These are phyloP conservation scores for Fulvia fulva DNA, from an alignment of 2,329 filamentous ascomycete species.

Conservation along the genomic window DNA sequence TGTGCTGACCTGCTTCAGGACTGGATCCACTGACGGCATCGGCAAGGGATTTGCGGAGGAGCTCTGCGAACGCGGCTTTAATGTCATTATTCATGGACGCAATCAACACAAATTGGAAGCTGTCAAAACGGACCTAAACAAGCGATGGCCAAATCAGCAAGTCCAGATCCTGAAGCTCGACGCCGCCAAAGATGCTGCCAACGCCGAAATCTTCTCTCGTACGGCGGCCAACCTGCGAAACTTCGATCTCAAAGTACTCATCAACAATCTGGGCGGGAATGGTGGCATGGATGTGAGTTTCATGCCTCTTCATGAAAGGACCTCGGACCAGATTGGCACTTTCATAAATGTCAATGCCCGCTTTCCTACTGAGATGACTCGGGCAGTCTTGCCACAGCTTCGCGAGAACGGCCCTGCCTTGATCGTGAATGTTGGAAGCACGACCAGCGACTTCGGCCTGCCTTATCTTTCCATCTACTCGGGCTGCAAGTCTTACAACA, in stretches of 20 bases:
- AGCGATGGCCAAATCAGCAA: constrained; percentile 37
- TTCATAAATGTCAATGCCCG: constrained; percentile 47
- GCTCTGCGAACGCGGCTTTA: constrained; percentile 52
- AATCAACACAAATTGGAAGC: constrained; percentile 46
- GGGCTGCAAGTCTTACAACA: constrained; percentile 46
- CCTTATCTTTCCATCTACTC: constrained; percentile 48
- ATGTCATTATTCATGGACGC: constrained; percentile 56
- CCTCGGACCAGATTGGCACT: constrained; percentile 38
- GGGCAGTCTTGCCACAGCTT: constrained; percentile 45
- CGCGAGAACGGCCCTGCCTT: constrained; percentile 41
- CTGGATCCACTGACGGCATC: constrained; percentile 55
- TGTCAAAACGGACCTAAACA: constrained; percentile 40
- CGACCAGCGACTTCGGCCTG: constrained; percentile 41
- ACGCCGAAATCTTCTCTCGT: constrained; percentile 43
- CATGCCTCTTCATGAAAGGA: constrained; percentile 36
- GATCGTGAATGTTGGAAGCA: constrained; percentile 50
- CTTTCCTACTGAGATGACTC: constrained; percentile 50
- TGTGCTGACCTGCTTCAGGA: constrained; percentile 25
- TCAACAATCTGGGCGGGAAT: constrained; percentile 56
- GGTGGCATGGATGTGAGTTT: constrained; percentile 31
- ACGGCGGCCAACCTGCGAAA: constrained; percentile 26
- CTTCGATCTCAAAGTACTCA: constrained; percentile 49
- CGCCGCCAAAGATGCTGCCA: constrained; percentile 11
- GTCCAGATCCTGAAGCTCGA: constrained; percentile 37
- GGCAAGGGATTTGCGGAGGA: constrained; percentile 50